phyloP scores from a whole-genome alignment of 768 basidiomycete species.

The Tricholoma terreum region DNA sequence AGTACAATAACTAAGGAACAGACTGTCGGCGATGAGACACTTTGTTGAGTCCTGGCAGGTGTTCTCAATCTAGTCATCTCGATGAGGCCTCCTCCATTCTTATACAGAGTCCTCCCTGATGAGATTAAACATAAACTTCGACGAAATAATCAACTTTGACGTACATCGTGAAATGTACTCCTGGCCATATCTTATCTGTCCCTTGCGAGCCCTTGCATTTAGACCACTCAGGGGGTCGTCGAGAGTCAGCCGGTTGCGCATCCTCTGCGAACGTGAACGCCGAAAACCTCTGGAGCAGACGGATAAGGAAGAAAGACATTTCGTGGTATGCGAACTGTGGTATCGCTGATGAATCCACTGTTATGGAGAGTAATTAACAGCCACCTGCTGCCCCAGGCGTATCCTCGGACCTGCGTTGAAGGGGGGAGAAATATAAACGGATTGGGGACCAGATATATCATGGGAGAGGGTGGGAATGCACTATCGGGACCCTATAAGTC shows the following conservation, averaged over 20 bases:
- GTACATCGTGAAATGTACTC: slow-evolving; percentile 54
- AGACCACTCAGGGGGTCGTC: slow-evolving; percentile 20
- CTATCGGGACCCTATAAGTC: slow-evolving; percentile 72
- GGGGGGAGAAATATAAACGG: slow-evolving; percentile 67
- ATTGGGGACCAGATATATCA: slow-evolving; percentile 45
- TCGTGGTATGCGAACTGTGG: slow-evolving; percentile 51
- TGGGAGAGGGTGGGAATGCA: slow-evolving; percentile 17
- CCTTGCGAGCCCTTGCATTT: slow-evolving; percentile 35
- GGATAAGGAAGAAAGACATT: slow-evolving; percentile 52
- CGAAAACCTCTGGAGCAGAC: slow-evolving; percentile 49
- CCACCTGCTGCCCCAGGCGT: slow-evolving; percentile 51
- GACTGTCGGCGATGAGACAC: no score
- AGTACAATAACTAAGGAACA: no score
- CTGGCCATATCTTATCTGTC: slow-evolving; percentile 44
- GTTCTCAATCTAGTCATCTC: no score
- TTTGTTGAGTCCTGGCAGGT: no score
- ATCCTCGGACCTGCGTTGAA: slow-evolving; percentile 55
- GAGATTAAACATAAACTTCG: slow-evolving; percentile 11
- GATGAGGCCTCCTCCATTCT: slow-evolving; percentile 26
- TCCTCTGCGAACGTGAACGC: slow-evolving; percentile 39
- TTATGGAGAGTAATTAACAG: slow-evolving; percentile 12
- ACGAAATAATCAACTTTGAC: slow-evolving; percentile 34
- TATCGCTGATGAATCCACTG: neutral
- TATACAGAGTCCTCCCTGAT: slow-evolving; percentile 35
- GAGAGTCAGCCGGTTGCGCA: slow-evolving; percentile 39